Evolutionary conservation across 129 eudicot species (phyloP).

Genomic region (Dittrichia graveolens): DNA sequence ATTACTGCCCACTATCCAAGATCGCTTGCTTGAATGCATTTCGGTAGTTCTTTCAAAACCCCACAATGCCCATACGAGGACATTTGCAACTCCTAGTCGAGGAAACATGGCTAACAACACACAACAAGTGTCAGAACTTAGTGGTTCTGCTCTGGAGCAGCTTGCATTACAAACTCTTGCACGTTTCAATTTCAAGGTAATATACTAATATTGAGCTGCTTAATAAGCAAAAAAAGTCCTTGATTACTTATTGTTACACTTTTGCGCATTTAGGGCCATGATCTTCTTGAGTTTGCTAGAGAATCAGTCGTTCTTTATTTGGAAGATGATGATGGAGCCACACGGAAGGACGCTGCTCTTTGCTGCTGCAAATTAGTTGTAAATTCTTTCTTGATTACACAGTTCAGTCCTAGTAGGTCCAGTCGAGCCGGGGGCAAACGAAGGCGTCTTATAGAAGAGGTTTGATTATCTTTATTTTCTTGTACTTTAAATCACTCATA

Average conservation of each 20-base stretch:
- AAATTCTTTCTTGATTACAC: slow-evolving; percentile 59
- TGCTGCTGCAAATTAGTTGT: slow-evolving; percentile 89
- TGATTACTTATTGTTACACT: slow-evolving; percentile 19
- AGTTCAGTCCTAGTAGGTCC: slow-evolving; percentile 65
- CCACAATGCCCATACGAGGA: slow-evolving; percentile 54
- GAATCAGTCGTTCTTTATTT: slow-evolving; percentile 76
- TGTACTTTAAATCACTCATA: background rate
- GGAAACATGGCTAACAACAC: slow-evolving; percentile 43
- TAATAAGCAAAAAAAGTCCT: background rate
- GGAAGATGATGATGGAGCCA: slow-evolving; percentile 94
- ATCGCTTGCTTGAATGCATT: slow-evolving; percentile 78
- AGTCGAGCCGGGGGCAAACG: slow-evolving; percentile 86
- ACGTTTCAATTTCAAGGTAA: slow-evolving; percentile 87
- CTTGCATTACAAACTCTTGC: slow-evolving; percentile 96
- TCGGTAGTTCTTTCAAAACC: slow-evolving; percentile 74
- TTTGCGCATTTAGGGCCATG: slow-evolving; percentile 68
- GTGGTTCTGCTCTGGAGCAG: slow-evolving; percentile 86
- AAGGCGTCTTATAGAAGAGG: slow-evolving; percentile 90
- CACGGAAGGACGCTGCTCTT: slow-evolving; percentile 94
- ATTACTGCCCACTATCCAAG: slow-evolving; percentile 84
- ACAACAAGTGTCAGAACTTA: slow-evolving; percentile 67
- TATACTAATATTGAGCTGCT: background rate
- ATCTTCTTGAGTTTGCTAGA: slow-evolving; percentile 92
- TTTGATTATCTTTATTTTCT: slow-evolving; percentile 31
- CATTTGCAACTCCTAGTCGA: slow-evolving; percentile 53